Evolutionary conservation across 2,329 filamentous ascomycete species (phyloP).

Genomic region (Aspergillus sp.): DNA sequence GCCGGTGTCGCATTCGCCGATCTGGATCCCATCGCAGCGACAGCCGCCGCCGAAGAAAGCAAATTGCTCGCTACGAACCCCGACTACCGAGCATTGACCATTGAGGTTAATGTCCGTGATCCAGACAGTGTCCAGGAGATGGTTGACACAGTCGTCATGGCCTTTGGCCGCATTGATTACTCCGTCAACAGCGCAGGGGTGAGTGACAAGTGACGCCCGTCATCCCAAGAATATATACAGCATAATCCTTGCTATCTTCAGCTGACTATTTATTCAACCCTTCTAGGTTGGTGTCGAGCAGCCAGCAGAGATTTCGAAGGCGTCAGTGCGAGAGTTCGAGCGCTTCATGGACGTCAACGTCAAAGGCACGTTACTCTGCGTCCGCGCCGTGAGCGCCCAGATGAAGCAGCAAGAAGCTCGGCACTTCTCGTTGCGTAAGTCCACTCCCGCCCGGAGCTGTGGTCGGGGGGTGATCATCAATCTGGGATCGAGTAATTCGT

Average conservation of each 20-base stretch:
- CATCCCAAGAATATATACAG: too few species aligned
- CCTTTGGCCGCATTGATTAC: slow-evolving; percentile 32
- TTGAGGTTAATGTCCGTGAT: slow-evolving; percentile 30
- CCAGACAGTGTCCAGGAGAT: slow-evolving; percentile 25
- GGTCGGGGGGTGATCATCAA: slow-evolving; percentile 42
- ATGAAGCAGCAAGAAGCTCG: slow-evolving; percentile 30
- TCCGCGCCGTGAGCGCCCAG: slow-evolving; percentile 31
- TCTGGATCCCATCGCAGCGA: slow-evolving; percentile 16
- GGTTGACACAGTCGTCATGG: slow-evolving; percentile 20
- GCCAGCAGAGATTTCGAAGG: neutral
- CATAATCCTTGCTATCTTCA: neutral
- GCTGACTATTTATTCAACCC: neutral
- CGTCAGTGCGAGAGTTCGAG: slow-evolving; percentile 33
- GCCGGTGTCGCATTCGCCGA: slow-evolving; percentile 30
- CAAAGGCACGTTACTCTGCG: slow-evolving; percentile 44
- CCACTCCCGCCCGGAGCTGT: slow-evolving; percentile 19
- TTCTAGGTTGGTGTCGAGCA: slow-evolving; percentile 5
- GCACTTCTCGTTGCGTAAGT: slow-evolving; percentile 36
- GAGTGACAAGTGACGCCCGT: neutral
- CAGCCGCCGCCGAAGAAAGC: slow-evolving; percentile 8
- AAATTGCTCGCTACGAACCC: slow-evolving; percentile 22
- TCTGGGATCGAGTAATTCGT: slow-evolving; percentile 37
- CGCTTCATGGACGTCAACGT: slow-evolving; percentile 42
- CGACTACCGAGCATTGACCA: slow-evolving; percentile 22
- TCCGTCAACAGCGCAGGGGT: slow-evolving; percentile 27